Evolutionary conservation across 164 flowering plant species (phyloP).

Genomic region (Dillenia suffruticosa): DNA sequence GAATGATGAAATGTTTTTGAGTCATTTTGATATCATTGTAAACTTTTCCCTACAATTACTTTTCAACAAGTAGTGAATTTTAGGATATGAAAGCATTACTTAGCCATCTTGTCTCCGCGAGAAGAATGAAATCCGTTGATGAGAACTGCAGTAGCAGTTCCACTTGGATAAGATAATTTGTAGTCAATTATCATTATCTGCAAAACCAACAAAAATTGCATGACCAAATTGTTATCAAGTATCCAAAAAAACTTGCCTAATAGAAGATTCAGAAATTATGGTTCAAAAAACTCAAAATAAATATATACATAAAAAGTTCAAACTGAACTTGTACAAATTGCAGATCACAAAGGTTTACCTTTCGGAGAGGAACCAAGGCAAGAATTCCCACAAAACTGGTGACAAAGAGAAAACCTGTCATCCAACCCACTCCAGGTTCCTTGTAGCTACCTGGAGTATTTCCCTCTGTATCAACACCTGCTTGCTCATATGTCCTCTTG

Average conservation of each 20-base stretch:
- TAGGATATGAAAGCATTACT: slow-evolving; percentile 19
- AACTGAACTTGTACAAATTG: no score
- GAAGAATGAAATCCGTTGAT: slow-evolving; percentile 66
- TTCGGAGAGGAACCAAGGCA: slow-evolving; percentile 62
- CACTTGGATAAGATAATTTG: slow-evolving; percentile 61
- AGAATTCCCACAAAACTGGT: slow-evolving; percentile 59
- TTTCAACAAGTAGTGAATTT: no score
- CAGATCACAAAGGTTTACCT: slow-evolving; percentile 25
- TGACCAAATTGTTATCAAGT: no score
- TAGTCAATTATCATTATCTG: slow-evolving; percentile 70
- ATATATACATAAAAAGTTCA: no score
- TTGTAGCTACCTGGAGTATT: slow-evolving; percentile 45
- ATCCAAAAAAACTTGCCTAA: no score
- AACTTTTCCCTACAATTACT: no score
- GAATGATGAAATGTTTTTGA: background rate
- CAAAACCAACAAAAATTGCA: background rate
- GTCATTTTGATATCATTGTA: no score
- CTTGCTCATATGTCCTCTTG: slow-evolving; percentile 53
- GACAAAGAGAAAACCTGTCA: slow-evolving; percentile 54
- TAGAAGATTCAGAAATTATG: no score
- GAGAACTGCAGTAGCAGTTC: slow-evolving; percentile 64
- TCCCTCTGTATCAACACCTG: slow-evolving; percentile 52
- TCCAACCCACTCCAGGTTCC: slow-evolving; percentile 61
- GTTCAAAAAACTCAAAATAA: no score
- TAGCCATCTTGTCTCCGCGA: slow-evolving; percentile 49